A percentile compares a stretch with the other conserved stretches of the same genome.
Conservation (phyloP, 768 basidiomycete species). For the Mycena albidolilacea region DNA sequence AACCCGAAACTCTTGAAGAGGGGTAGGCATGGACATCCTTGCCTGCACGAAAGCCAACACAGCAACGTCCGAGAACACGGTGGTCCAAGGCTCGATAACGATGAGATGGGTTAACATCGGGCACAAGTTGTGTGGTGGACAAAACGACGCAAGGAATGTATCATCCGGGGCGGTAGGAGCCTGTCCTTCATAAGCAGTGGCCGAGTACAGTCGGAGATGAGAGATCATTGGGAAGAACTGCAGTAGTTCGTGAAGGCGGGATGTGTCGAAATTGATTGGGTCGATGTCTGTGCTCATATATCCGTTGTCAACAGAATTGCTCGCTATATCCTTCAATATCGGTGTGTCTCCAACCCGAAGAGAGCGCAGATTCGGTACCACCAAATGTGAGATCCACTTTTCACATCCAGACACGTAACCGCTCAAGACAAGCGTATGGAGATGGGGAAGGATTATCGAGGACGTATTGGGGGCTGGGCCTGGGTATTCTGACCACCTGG, state of each 20-base stretch:
- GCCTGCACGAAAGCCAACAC: neutral
- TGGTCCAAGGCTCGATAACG: neutral
- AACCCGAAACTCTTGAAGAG: neutral
- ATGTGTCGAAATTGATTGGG: neutral
- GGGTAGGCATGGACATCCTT: no score
- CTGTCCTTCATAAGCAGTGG: neutral
- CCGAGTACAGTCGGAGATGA: neutral
- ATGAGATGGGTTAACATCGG: neutral
- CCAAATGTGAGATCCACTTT: neutral
- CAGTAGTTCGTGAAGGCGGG: neutral
- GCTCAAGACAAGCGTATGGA: neutral
- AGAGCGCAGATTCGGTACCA: neutral
- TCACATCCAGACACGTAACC: neutral
- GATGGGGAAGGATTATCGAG: neutral
- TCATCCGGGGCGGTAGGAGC: neutral
- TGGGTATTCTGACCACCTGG: neutral
- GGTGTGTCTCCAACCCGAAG: neutral
- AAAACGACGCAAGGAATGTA: neutral
- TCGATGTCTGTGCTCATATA: neutral
- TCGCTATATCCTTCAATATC: neutral
- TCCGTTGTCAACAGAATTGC: neutral
- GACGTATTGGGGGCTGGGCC: neutral
- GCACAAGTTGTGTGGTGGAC: neutral
- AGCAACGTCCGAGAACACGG: conserved; percentile 1
- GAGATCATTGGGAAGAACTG: neutral